Evolutionary conservation across 78 protist genomes (phyloP), one percentile per base, ranked within the genome.

Genomic region (Emiliania huxleyi): DNA sequence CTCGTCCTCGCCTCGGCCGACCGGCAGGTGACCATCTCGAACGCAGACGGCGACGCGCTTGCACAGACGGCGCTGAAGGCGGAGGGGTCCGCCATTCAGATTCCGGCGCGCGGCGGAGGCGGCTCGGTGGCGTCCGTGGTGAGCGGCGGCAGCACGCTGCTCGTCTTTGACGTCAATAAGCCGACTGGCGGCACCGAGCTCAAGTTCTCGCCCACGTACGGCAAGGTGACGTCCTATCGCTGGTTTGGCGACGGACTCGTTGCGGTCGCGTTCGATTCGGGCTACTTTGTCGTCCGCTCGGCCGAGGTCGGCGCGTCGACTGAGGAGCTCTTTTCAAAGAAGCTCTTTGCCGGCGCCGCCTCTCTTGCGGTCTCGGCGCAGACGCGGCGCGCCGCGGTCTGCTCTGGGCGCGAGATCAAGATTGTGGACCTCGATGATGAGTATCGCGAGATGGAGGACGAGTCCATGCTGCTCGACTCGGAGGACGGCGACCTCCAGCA

Each of bases 231-330:
- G 25, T 0, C 90, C 52, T 79, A 81, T 75, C 1, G 45, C 25
- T 95, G 96, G 96, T 93, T 77, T 87, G 96, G 93, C 87, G 96
- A 94, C 90, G 96, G 94, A 37, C 87, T 89, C 90, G 0, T 96
- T 40, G 25, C 87, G 35, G 19, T 96, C 42, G 97, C 96, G 38
- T 97, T 94, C 75, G 29, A n/a, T 21, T 12, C 35, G 33, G 97
- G 98, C 46, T 26, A 42, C 40, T 0, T 95, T 42, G 96, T 91
- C 21, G 92, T 94, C 40, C 22, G 92, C 40, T 90, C 95, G 0
- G 90, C 96, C 45, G 8, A 8, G 62, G 62, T 8, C 29, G 62
- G 62, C 62, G 15, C 8, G 62, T 44, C n/a, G 15, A 77, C 87
- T 25, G 5, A 0, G 2, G 93, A 79, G 71, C n/a, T 90, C 73